phyloP scores from a whole-genome alignment of 1,284 basidiomycete genomes.

The Moesziomyces sp. region DNA sequence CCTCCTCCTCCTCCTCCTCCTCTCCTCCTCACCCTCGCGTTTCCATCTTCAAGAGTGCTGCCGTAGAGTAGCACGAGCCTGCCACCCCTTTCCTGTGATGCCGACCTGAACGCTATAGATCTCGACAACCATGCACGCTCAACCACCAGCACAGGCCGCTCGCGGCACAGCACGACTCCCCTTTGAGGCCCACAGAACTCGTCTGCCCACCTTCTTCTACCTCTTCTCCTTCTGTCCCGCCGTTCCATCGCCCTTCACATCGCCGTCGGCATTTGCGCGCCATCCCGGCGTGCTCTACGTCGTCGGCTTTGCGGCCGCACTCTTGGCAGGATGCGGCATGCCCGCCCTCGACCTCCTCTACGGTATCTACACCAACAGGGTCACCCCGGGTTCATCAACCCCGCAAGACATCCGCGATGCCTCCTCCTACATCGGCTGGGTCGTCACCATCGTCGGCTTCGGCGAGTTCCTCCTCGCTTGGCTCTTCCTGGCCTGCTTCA shows the following conservation, averaged over 20 bases:
- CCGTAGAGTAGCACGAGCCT: background rate
- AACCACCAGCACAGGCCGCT: background rate
- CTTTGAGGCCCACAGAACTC: constrained; percentile 31
- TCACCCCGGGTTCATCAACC: constrained; percentile 39
- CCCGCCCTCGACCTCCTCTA: constrained; percentile 62
- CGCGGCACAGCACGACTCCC: constrained; percentile 32
- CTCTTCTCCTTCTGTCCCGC: constrained; percentile 57
- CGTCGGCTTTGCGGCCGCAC: constrained; percentile 49
- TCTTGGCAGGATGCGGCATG: constrained; percentile 53
- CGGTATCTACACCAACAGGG: constrained; percentile 59
- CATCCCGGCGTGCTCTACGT: constrained; percentile 59
- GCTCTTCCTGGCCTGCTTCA: constrained; percentile 64
- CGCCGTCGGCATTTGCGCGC: constrained; percentile 40
- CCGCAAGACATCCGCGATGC: constrained; percentile 37
- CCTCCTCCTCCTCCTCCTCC: too few species aligned
- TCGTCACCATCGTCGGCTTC: constrained; percentile 67
- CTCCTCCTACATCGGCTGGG: constrained; percentile 63
- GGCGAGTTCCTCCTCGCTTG: constrained; percentile 59
- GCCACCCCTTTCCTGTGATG: background rate
- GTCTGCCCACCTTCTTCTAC: constrained; percentile 51
- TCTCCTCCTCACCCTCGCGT: too few species aligned
- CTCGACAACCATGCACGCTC: constrained; percentile 9
- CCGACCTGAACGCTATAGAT: background rate
- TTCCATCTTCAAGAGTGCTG: too few species aligned
- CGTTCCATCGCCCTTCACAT: constrained; percentile 24